Conservation (phyloP, 2,329 filamentous ascomycete genomes). For the Penicillium sp. region DNA sequence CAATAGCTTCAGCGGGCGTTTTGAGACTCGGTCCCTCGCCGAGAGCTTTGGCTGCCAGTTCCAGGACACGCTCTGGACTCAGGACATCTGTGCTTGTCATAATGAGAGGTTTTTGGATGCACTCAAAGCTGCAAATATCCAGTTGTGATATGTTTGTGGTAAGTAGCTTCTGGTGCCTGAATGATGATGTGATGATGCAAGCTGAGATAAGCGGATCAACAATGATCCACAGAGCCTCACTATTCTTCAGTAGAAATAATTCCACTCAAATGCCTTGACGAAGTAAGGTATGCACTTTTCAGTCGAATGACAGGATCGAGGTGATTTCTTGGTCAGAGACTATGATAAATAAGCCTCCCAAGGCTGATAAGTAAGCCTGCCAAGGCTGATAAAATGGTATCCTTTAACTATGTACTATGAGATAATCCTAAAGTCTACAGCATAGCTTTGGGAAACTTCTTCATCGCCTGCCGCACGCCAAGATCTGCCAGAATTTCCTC, state of each 20-base stretch:
- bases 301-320: too few relatives aligned
- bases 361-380: too few relatives aligned
- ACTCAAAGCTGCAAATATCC: not conserved
- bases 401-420: not conserved
- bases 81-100: conserved; percentile 25
- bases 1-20: conserved; percentile 69
- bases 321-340: too few relatives aligned
- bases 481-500: conserved; percentile 79
- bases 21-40: conserved; percentile 30
- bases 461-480: conserved; percentile 77
- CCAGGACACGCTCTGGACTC: conserved; percentile 27
- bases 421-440: conserved; percentile 47
- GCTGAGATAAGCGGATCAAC: conserved; percentile 5
- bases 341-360: too few relatives aligned
- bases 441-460: conserved; percentile 77
- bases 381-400: not conserved
- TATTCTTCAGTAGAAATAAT: too few relatives aligned
- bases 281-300: too few relatives aligned
- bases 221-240: conserved; percentile 4
- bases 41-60: conserved; percentile 31
- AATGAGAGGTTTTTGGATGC: not conserved
- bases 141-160: not conserved
- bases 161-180: not conserved
- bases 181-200: not conserved
- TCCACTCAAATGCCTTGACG: too few relatives aligned